Evolutionary conservation across 2,329 filamentous ascomycete species (phyloP).

Genomic region (Alternaria tenuissima): DNA sequence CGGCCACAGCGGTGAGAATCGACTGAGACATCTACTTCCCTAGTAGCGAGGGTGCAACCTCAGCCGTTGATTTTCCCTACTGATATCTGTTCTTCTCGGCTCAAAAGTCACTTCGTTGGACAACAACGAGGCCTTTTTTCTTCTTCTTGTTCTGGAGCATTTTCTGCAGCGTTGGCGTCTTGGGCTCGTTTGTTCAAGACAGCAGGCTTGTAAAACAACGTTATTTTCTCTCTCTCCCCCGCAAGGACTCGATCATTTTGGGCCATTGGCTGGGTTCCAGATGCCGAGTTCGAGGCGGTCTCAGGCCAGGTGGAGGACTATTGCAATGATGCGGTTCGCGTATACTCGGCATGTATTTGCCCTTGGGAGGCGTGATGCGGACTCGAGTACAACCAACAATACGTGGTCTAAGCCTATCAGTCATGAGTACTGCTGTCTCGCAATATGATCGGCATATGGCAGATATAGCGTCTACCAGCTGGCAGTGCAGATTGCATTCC

Average conservation of each 20-base stretch:
- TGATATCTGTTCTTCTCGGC: no score
- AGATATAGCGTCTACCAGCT: background rate
- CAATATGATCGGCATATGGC: background rate
- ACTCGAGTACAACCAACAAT: background rate
- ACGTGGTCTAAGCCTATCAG: no score
- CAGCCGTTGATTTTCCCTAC: no score
- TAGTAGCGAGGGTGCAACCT: no score
- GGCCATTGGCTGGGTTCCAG: background rate
- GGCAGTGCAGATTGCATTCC: background rate
- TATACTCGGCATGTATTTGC: background rate
- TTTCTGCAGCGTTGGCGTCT: constrained; percentile 14
- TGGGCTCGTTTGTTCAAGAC: background rate
- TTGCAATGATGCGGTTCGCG: background rate
- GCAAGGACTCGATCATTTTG: background rate
- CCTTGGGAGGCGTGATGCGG: background rate
- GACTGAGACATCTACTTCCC: background rate
- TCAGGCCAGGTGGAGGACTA: background rate
- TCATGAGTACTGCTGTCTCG: background rate
- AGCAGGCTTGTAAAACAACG: constrained; percentile 1
- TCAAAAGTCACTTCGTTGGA: background rate
- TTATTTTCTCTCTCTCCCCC: background rate
- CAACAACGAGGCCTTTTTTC: background rate
- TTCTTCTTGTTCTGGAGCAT: background rate
- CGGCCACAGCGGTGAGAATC: constrained; percentile 24
- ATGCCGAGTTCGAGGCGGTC: background rate